Evolutionary conservation across 306 rosid species (phyloP).

Genomic region (Elaeagnus macrophylla): DNA sequence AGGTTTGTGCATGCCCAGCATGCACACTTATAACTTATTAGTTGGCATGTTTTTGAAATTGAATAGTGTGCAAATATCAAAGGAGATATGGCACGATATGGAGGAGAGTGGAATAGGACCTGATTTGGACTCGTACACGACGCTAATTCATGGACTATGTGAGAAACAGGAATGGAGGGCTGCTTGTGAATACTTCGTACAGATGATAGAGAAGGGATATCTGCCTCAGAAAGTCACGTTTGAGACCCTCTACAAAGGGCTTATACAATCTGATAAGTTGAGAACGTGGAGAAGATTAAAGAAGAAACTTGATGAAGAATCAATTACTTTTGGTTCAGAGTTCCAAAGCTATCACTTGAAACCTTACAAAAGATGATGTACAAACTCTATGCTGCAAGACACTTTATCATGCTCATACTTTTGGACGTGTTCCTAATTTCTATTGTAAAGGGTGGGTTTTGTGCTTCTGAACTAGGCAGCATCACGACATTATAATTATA

Average conservation of each 20-base stretch:
- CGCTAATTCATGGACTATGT: conserved; percentile 67
- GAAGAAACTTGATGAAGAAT: conserved; percentile 85
- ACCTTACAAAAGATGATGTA: conserved; percentile 78
- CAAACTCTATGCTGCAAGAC: background rate
- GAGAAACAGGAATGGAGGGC: conserved; percentile 62
- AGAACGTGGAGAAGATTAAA: conserved; percentile 92
- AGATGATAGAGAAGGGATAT: conserved; percentile 91
- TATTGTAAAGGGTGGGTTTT: too few species aligned
- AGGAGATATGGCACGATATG: conserved; percentile 3
- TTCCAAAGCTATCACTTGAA: conserved; percentile 62
- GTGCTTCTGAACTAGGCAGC: too few species aligned
- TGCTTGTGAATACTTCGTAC: conserved; percentile 72
- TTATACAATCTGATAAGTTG: conserved; percentile 79
- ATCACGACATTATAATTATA: too few species aligned
- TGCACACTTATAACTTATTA: too few species aligned
- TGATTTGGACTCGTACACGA: conserved; percentile 68
- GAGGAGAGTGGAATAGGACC: conserved; percentile 32
- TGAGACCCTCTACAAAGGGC: conserved; percentile 72
- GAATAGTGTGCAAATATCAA: background rate
- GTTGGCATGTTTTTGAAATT: too few species aligned
- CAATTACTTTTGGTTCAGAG: conserved; percentile 73
- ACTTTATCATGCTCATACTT: too few species aligned
- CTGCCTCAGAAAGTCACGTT: conserved; percentile 85
- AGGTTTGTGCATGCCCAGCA: too few species aligned
- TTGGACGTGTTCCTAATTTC: too few species aligned